Base-by-base conservation (phyloP, 192 early-diverging fungal genomes). In the Linnemannia zychae region DNA sequence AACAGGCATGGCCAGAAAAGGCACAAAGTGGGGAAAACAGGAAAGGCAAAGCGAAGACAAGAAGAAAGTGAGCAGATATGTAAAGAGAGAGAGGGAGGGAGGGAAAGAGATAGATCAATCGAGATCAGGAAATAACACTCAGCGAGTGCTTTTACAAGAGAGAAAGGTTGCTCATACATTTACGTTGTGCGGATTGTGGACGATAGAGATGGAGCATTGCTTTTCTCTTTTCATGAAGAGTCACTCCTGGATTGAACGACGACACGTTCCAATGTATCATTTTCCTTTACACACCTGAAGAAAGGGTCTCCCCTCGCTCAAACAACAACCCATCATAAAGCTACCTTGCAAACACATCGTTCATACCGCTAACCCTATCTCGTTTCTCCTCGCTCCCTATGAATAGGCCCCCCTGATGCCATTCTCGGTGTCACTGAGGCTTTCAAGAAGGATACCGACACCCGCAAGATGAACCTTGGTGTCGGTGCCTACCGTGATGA, bases 401-500 rank as follows among this genome's bases (percentile, higher is more conserved):
- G 28, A 31, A 63, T 84, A 92, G 92, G 92, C 72, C 95, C 94
- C 75, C 94, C 95, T 36, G 95, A 96, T 80, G 93, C 95, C 9
- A 96, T 96, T 77, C 91, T 96, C 67, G 94, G 94, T 77, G 95
- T 99, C 81, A 97, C 97, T 69, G 98, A 97, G 87, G 97, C 97
- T 36, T 99, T 95, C 93, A 97, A 96, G 92, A 95, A 94, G 84
- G 97, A 98, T 88, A 90, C 85, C 49, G 94, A 98, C 82, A 84
- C 96, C 17, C 92, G 91, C 81, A 99, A 99, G 93, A 99, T 99
- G 94, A 99, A 99, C 93, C 90, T 99, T 52, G 98, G 97, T 74
- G 98, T 98, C 34, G 99, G 99, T 79, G 99, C 98, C 53, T 99
- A 99, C 90, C 95, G 98, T 85, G 96, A 97, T 84, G 97, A 99